Percentiles rank a stretch among this genome's conserved stretches.
Conservation (phyloP, 805 yeast genomes). For the Soucietia sequanensis region DNA sequence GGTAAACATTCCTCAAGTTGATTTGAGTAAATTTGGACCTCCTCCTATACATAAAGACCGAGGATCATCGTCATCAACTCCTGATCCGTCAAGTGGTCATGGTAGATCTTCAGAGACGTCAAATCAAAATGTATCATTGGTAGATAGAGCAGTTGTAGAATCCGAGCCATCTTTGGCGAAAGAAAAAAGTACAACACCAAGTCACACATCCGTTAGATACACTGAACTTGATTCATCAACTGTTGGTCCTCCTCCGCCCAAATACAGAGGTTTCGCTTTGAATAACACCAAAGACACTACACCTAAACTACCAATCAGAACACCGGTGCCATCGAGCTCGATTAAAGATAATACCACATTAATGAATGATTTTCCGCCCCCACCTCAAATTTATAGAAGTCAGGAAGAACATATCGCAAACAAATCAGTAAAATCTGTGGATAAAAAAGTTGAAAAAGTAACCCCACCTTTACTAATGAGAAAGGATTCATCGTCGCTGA, state of each 20-base stretch:
- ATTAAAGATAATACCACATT: conserved; percentile 4
- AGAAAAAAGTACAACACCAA: not conserved
- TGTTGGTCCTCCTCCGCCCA: conserved; percentile 52
- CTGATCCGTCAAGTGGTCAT: conserved; percentile 2
- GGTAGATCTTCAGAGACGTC: not conserved
- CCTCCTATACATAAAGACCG: conserved; percentile 39
- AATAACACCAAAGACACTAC: conserved; percentile 1
- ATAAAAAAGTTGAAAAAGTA: no score
- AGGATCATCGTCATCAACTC: conserved; percentile 9
- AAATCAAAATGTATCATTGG: not conserved
- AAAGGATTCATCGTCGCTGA: not conserved
- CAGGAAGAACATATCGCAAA: no score
- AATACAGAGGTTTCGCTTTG: conserved; percentile 5
- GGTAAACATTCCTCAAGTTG: no score
- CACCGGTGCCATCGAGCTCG: conserved; percentile 3
- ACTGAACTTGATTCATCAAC: conserved; percentile 33
- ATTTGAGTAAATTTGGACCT: conserved; percentile 38
- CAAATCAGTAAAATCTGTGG: no score
- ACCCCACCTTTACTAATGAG: not conserved
- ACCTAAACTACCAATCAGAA: conserved; percentile 11
- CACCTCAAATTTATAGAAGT: conserved; percentile 14
- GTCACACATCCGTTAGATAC: not conserved
- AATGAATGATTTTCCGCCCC: conserved; percentile 11
- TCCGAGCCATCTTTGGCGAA: conserved; percentile 4
- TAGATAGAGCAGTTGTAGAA: no score